Evolutionary conservation across 148 eudicot genomes (phyloP), one percentile per base, ranked within the genome.

Genomic region (Simmondsia chinensis): DNA sequence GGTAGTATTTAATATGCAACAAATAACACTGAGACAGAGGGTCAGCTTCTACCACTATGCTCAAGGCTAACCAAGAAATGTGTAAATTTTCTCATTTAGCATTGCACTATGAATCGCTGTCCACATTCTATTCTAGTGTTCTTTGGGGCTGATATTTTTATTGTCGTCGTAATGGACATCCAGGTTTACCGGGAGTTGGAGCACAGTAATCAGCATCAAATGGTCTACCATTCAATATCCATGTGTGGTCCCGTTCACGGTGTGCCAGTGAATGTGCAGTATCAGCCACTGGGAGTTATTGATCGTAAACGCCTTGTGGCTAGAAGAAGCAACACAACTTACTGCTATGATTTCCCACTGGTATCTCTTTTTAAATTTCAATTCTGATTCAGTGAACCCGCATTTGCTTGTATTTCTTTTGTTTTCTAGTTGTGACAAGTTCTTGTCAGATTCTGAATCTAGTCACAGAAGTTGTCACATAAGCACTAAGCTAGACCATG

Each of bases 311-410:
- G 99, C 42, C 80, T 93, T 54, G 52, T 75, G 54, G 94, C 99
- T 64, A 69, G 87, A 66, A 93, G 69, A 73, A 82, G 75, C 79
- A 86, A 59, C 81, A 93, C 99, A 6, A 86, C 99, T 51, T 93
- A 93, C 60, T 93, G 99, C 74, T 86, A 93, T 52, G 99, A 93
- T 66, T 93, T 86, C 64, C 85, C 94, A 21, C 68, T 87, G 96
- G 96, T 87, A 68, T 44, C 12, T 26, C 33, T 12, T 34, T 24
- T n/a, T 4, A 31, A 6, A 17, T 26, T 10, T 22, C 9, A 49
- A 25, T 12, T 33, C 27, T 18, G 3, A 20, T n/a, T 20, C 13
- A n/a, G n/a, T n/a, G n/a, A n/a, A n/a, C n/a, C n/a, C n/a, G n/a
- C n/a, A n/a, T n/a, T n/a, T n/a, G n/a, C n/a, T n/a, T n/a, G n/a